Percentiles rank a stretch among this genome's conserved stretches.
These are phyloP conservation scores for Thoreauomyces humboldtii DNA, from an alignment of 192 early-diverging fungal species.

Conservation along the genomic window DNA sequence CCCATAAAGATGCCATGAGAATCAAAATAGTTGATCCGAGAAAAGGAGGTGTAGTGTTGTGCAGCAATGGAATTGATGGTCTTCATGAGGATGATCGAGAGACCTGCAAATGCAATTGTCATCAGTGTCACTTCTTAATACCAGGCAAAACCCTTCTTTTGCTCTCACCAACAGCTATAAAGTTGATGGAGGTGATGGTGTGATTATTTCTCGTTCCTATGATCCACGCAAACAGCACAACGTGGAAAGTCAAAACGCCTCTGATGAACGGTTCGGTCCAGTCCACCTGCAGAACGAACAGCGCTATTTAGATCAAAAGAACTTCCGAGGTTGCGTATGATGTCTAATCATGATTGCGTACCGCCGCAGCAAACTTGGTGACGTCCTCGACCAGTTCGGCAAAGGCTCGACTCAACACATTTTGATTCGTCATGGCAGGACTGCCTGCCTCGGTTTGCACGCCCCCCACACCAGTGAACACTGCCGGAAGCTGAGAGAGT, in stretches of 20 bases:
- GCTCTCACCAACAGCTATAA: conserved; percentile 9
- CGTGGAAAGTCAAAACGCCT: conserved; percentile 21
- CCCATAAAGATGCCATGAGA: conserved; percentile 33
- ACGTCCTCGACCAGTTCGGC: no score
- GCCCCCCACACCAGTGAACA: no score
- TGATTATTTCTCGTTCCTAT: conserved; percentile 1
- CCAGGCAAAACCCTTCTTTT: background rate
- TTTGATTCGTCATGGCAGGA: no score
- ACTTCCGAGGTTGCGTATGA: no score
- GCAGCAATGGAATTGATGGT: conserved; percentile 26
- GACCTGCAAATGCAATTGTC: conserved; percentile 11
- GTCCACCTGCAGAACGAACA: conserved; percentile 33
- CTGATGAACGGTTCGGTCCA: conserved; percentile 37
- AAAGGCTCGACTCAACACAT: no score
- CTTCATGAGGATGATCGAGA: conserved; percentile 13
- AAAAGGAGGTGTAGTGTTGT: conserved; percentile 13
- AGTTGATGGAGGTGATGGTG: conserved; percentile 2
- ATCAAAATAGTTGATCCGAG: conserved; percentile 41
- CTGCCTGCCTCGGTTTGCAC: no score
- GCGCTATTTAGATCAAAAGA: no score
- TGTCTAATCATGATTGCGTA: no score
- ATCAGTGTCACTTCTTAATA: background rate
- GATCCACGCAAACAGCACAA: conserved; percentile 17
- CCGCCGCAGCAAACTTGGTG: no score
- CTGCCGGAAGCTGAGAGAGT: no score